A percentile compares a stretch with the other conserved stretches of the same genome.
Conservation (phyloP, 352 stramenopile genomes). For the Blastocystis sp. region DNA sequence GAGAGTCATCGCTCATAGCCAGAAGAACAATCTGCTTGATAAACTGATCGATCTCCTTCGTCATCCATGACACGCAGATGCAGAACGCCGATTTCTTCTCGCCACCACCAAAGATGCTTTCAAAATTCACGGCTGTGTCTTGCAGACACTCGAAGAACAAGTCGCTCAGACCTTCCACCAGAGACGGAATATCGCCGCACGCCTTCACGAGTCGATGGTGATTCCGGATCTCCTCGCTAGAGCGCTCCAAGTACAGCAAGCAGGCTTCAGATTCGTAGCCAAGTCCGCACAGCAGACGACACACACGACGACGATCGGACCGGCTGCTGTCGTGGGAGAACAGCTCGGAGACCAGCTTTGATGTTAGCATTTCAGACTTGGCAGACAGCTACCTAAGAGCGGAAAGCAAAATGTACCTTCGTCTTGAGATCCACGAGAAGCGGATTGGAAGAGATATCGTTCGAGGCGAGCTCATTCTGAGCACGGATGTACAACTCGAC, state of each 20-base stretch:
- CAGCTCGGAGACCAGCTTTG: constrained; percentile 13
- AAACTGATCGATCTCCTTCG: constrained; percentile 24
- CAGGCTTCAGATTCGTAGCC: background rate
- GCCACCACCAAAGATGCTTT: background rate
- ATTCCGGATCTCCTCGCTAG: background rate
- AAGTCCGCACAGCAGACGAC: constrained; percentile 5
- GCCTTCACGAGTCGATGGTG: constrained; percentile 38
- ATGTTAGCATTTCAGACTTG: constrained; percentile 10
- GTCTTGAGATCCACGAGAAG: background rate
- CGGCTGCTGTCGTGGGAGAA: background rate
- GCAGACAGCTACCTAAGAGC: background rate
- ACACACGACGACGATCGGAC: constrained; percentile 35
- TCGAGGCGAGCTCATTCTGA: background rate
- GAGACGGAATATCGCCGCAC: constrained; percentile 30
- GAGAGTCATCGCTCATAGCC: background rate
- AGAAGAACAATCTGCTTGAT: background rate
- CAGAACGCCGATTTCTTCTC: background rate
- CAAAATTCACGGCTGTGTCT: constrained; percentile 27
- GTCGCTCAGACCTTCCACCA: background rate
- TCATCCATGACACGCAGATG: constrained; percentile 3
- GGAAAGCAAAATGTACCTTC: background rate
- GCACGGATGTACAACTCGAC: constrained; percentile 43
- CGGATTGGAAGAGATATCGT: constrained; percentile 11
- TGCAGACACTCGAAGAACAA: constrained; percentile 55
- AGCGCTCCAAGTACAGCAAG: constrained; percentile 4